Conservation (phyloP, 257 asterid genomes). For the Thymus mandschuricus region DNA sequence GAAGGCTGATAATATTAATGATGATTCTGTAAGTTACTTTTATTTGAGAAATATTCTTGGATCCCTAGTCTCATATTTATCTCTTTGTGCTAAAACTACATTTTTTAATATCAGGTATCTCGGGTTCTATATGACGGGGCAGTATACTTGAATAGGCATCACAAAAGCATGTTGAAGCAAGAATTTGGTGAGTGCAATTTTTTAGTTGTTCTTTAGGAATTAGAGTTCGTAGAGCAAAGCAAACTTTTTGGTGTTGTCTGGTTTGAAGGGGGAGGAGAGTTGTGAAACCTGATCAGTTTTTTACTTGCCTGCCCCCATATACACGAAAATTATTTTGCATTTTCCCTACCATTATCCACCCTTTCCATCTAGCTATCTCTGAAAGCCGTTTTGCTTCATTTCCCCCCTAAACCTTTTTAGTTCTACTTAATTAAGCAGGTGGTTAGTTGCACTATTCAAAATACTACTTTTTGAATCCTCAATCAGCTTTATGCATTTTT, state of each 20-base stretch:
- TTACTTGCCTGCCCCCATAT: not conserved
- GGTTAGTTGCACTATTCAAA: conserved; percentile 10
- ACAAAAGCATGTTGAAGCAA: conserved; percentile 79
- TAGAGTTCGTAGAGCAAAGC: conserved; percentile 16
- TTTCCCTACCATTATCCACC: not conserved
- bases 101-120: conserved; percentile 53
- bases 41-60: conserved; percentile 24
- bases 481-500: not conserved
- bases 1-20: conserved; percentile 40
- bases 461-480: not conserved
- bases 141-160: conserved; percentile 68
- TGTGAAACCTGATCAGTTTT: not conserved
- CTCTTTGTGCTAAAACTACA: conserved; percentile 35
- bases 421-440: conserved; percentile 16
- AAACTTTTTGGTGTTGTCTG: not conserved
- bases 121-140: conserved; percentile 68
- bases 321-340: not conserved
- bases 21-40: conserved; percentile 50
- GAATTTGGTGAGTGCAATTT: conserved; percentile 68
- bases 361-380: not conserved
- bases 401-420: not conserved
- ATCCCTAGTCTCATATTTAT: conserved; percentile 29
- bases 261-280: not conserved
- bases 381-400: conserved; percentile 4
- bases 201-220: conserved; percentile 14